Conservation (phyloP, 352 stramenopile species). For the Globisporangium alternatum region DNA sequence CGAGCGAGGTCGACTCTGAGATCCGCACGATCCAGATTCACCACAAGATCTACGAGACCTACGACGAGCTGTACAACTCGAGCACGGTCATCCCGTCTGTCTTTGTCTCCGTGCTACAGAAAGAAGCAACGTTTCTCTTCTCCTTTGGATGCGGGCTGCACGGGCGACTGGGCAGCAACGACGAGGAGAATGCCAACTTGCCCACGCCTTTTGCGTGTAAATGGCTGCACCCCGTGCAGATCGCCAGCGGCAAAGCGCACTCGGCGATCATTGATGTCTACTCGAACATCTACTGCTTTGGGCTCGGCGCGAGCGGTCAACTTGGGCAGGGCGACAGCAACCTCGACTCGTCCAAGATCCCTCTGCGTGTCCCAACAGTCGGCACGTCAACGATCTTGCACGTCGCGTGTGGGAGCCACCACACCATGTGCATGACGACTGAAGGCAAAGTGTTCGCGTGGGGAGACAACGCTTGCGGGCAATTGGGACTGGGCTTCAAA, state of each 20-base stretch:
- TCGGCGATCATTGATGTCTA: slow-evolving; percentile 72
- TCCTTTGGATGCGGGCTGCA: slow-evolving; percentile 58
- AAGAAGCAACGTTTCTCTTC: slow-evolving; percentile 74
- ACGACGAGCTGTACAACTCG: slow-evolving; percentile 46
- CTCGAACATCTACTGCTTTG: slow-evolving; percentile 76
- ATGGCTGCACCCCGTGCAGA: slow-evolving; percentile 68
- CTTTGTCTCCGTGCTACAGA: slow-evolving; percentile 66
- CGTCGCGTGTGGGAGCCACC: slow-evolving; percentile 56
- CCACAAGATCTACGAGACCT: slow-evolving; percentile 61
- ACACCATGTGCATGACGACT: slow-evolving; percentile 60
- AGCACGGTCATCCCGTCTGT: slow-evolving; percentile 51
- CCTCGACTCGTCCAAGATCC: slow-evolving; percentile 56
- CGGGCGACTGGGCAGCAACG: slow-evolving; percentile 48
- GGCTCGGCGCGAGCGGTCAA: slow-evolving; percentile 38
- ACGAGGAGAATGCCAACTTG: slow-evolving; percentile 40
- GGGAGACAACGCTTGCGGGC: slow-evolving; percentile 62
- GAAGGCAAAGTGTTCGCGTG: slow-evolving; percentile 60
- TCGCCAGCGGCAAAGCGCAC: slow-evolving; percentile 63
- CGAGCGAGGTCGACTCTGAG: slow-evolving; percentile 44
- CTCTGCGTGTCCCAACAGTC: slow-evolving; percentile 43
- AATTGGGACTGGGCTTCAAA: slow-evolving; percentile 47
- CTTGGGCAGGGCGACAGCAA: slow-evolving; percentile 55
- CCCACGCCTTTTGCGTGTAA: slow-evolving; percentile 56
- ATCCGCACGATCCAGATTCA: slow-evolving; percentile 68
- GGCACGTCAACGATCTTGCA: slow-evolving; percentile 36